These are phyloP conservation scores for Pyrenophora teres DNA, from an alignment of 2,329 filamentous ascomycete genomes.

Conservation along the genomic window DNA sequence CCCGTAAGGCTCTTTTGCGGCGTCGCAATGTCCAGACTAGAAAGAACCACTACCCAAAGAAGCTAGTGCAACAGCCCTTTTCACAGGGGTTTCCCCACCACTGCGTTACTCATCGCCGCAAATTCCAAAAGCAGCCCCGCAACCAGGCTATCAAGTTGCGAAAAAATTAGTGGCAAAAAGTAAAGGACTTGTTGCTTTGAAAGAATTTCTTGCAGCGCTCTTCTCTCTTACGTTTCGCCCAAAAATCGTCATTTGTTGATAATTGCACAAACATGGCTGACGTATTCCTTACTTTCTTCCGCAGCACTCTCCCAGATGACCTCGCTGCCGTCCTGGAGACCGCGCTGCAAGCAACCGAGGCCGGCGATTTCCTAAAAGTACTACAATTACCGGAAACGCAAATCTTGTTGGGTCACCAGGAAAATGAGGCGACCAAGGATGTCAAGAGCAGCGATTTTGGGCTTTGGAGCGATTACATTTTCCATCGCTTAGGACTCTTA, in stretches of 20 bases:
- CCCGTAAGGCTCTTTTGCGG: too few species aligned
- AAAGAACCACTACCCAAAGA: conserved; percentile 20
- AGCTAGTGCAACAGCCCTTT: conserved; percentile 33
- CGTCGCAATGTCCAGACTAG: too few species aligned
- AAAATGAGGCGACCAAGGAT: conserved; percentile 40
- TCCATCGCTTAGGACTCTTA: conserved; percentile 49
- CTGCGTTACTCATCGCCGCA: conserved; percentile 35
- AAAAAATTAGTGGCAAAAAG: conserved; percentile 9
- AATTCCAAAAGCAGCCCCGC: conserved; percentile 28
- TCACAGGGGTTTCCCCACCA: conserved; percentile 25
- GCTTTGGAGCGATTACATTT: conserved; percentile 54
- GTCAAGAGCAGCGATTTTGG: conserved; percentile 41
- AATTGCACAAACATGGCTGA: conserved; percentile 47
- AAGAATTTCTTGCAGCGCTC: neutral
- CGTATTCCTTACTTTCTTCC: conserved; percentile 49
- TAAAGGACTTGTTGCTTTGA: neutral
- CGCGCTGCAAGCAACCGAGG: conserved; percentile 48
- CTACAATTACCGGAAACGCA: conserved; percentile 48
- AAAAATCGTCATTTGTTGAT: neutral
- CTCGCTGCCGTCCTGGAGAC: conserved; percentile 45
- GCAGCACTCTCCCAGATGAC: conserved; percentile 50
- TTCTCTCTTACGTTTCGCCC: neutral
- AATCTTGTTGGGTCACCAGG: conserved; percentile 48
- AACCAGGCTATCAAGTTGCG: conserved; percentile 15
- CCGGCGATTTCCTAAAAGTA: conserved; percentile 50